Evolutionary conservation across 768 basidiomycete species (phyloP), one percentile per base, ranked within the genome.

Genomic region (Heimioporus sp.): DNA sequence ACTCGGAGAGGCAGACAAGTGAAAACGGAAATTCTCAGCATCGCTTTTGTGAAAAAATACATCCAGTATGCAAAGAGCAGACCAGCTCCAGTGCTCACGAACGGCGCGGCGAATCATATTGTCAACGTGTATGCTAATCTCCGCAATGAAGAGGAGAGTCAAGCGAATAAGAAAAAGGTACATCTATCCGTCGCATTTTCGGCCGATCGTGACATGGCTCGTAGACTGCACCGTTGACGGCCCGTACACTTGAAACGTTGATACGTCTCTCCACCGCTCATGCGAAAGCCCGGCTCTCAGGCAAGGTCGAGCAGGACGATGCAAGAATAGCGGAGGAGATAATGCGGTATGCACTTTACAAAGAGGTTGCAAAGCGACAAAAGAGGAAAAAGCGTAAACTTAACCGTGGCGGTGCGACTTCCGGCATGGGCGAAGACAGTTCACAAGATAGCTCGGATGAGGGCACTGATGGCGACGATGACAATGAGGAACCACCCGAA

Each of bases 231-330:
- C 97, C 97, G 10, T 74, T 99, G 60, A 99, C 97, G 3, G 96
- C 97, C 17, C 95, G 97, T 80, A 97, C 97, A 4, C 84, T 99
- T 53, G 97, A 99, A 72, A 99, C 97, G 0, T 80, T 99, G 43
- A 99, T 99, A 69, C 97, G 97, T 76, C 81, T 99, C 10, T 85
- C 97, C 5, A 99, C 96, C 16, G 97, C 97, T 1, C 97, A 99
- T 71, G 97, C 97, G 41, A 99, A 99, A 71, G 85, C 93, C 15
- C 86, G 96, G 17, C 78, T 99, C 10, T 95, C 94, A 9, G 53
- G 81, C 40, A 89, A 89, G 58, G 91, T 99, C 11, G 85, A 91
- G 62, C 81, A 87, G 64, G 73, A 76, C 3, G 97, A 99, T 73
- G 94, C 97, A 16, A 79, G 78, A 60, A 86, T 87, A 38, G 97